These are phyloP conservation scores for Dactylorhiza incarnata DNA, from an alignment of 106 monocot species.

Conservation along the genomic window DNA sequence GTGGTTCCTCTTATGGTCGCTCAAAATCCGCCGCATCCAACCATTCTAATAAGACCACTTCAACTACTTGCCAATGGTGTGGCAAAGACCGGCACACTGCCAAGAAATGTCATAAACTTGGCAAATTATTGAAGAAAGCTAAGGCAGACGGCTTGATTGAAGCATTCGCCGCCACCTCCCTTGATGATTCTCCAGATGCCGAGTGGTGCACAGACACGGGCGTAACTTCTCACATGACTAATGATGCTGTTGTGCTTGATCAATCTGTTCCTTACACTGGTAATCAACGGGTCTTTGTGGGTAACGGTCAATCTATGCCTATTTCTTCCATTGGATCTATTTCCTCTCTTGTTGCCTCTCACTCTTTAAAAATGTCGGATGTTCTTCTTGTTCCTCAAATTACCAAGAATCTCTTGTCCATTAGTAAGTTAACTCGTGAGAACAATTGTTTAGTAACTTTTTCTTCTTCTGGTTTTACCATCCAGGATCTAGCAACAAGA, in stretches of 20 bases:
- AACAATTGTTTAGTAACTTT: not conserved
- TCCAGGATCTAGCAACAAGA: conserved; percentile 1
- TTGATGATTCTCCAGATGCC: conserved; percentile 4
- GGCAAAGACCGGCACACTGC: conserved; percentile 8
- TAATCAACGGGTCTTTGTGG: conserved; percentile 5
- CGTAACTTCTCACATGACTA: too few relatives aligned
- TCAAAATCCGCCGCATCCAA: not conserved
- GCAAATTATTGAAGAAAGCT: conserved; percentile 9
- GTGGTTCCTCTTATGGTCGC: too few relatives aligned
- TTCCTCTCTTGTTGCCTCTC: conserved; percentile 2
- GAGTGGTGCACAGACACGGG: too few relatives aligned
- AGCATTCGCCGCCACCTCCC: conserved; percentile 1
- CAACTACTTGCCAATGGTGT: not conserved
- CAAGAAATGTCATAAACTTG: not conserved
- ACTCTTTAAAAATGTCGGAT: not conserved
- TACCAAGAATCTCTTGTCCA: conserved; percentile 9
- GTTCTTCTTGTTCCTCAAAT: conserved; percentile 13
- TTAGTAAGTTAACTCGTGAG: conserved; percentile 11
- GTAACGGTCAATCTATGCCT: not conserved
- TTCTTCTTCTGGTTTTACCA: conserved; percentile 1
- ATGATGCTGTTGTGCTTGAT: not conserved
- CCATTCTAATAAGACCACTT: not conserved
- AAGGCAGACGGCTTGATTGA: conserved; percentile 5
- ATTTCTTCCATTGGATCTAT: conserved; percentile 5
- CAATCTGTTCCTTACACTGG: not conserved